Conservation (phyloP, 2,329 filamentous ascomycete genomes). For the Sarocladium oryzae region DNA sequence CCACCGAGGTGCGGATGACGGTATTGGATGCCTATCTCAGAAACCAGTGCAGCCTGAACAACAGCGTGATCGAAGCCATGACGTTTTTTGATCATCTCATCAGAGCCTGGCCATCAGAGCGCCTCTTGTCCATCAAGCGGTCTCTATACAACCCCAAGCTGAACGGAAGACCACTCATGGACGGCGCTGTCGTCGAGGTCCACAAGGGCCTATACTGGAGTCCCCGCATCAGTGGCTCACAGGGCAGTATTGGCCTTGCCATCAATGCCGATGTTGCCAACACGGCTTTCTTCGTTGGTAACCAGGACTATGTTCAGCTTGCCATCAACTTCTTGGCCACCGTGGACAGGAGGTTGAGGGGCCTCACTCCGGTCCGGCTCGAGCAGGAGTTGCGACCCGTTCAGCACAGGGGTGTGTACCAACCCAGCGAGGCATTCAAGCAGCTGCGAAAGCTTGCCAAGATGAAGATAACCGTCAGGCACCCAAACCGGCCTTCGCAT, state of each 20-base stretch:
- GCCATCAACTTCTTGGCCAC: conserved; percentile 26
- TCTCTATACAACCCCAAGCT: conserved; percentile 66
- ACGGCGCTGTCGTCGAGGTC: conserved; percentile 56
- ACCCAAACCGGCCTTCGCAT: conserved; percentile 35
- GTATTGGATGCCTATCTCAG: conserved; percentile 61
- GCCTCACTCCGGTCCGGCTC: conserved; percentile 20
- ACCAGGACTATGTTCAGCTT: conserved; percentile 32
- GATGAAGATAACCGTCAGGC: conserved; percentile 49
- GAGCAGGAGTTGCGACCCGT: conserved; percentile 29
- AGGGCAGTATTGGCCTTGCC: conserved; percentile 56
- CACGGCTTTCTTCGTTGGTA: conserved; percentile 70
- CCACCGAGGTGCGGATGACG: conserved; percentile 62
- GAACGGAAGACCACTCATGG: conserved; percentile 47
- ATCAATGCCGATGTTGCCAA: conserved; percentile 92
- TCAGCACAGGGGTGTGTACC: conserved; percentile 18
- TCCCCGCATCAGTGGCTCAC: conserved; percentile 62
- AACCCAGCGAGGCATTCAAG: conserved; percentile 46
- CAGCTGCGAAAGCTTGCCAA: conserved; percentile 47
- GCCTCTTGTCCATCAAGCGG: conserved; percentile 67
- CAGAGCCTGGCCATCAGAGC: conserved; percentile 66
- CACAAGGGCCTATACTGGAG: conserved; percentile 88
- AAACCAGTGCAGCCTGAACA: conserved; percentile 54
- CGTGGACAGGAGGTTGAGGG: conserved; percentile 22
- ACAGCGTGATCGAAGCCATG: conserved; percentile 68
- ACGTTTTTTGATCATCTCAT: conserved; percentile 89